These are phyloP conservation scores for Alectoria sarmentosa DNA, from an alignment of 495 filamentous ascomycete genomes.

Conservation along the genomic window DNA sequence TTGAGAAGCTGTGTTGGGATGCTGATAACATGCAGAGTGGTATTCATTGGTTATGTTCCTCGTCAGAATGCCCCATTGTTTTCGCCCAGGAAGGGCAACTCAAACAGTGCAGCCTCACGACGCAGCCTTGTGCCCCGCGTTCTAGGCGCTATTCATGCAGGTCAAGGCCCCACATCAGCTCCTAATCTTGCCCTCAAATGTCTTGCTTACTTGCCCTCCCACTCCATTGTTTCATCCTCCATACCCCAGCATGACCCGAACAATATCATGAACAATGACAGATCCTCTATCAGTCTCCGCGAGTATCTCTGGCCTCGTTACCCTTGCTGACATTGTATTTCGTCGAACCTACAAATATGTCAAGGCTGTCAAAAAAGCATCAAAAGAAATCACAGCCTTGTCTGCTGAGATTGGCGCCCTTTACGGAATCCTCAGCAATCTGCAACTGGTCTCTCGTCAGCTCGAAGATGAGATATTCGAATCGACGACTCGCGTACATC, in stretches of 20 bases:
- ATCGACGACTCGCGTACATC: conserved; percentile 19
- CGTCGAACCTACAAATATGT: conserved; percentile 27
- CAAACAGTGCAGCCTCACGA: neutral
- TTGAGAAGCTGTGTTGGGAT: too few species aligned
- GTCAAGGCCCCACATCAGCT: neutral
- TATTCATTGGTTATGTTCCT: too few species aligned
- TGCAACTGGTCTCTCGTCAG: conserved; percentile 23
- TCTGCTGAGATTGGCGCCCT: conserved; percentile 25
- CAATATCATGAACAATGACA: conserved; percentile 20
- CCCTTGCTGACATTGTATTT: conserved; percentile 31
- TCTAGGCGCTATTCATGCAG: neutral
- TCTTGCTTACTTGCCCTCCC: neutral
- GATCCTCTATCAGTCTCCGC: conserved; percentile 32
- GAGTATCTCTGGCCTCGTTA: conserved; percentile 31
- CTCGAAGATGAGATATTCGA: conserved; percentile 25
- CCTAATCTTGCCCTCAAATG: neutral
- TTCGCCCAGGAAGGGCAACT: neutral
- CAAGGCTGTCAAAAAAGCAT: conserved; percentile 27
- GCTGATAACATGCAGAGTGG: too few species aligned
- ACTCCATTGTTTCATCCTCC: neutral
- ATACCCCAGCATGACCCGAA: neutral
- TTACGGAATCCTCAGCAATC: conserved; percentile 29
- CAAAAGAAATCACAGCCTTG: conserved; percentile 22
- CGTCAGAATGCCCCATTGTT: too few species aligned
- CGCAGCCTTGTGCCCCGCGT: neutral